Conservation (phyloP, 2,329 filamentous ascomycete genomes). For the Colletotrichum cuscutae region DNA sequence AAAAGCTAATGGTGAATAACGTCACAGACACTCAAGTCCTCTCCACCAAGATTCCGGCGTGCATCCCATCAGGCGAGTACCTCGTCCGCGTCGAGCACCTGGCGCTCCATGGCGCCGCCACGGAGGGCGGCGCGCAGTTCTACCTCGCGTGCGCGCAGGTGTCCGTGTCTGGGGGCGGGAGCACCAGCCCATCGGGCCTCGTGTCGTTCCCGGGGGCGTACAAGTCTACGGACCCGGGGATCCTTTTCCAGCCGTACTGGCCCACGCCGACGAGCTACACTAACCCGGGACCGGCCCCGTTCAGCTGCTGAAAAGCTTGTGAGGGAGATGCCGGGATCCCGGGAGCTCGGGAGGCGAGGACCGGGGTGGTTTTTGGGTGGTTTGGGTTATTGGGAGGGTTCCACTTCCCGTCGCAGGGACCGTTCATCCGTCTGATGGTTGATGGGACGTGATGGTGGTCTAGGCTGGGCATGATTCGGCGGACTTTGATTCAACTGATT, state of each 20-base stretch:
- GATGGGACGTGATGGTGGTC: neutral
- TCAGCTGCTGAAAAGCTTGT: slow-evolving; percentile 30
- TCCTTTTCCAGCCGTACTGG: slow-evolving; percentile 56
- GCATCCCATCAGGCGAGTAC: slow-evolving; percentile 52
- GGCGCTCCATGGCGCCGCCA: slow-evolving; percentile 54
- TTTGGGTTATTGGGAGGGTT: neutral
- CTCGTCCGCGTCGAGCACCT: slow-evolving; percentile 61
- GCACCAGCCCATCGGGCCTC: slow-evolving; percentile 44
- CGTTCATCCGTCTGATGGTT: neutral
- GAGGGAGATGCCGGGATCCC: neutral
- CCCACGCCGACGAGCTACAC: slow-evolving; percentile 51
- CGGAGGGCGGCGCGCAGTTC: slow-evolving; percentile 55
- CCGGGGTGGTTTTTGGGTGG: neutral
- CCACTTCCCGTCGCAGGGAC: neutral
- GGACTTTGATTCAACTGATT: neutral
- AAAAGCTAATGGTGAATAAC: neutral
- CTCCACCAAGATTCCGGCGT: slow-evolving; percentile 24
- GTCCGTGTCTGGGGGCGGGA: slow-evolving; percentile 54
- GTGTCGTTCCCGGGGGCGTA: slow-evolving; percentile 56
- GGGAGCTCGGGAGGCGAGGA: neutral
- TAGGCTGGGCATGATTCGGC: no score
- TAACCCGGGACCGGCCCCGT: slow-evolving; percentile 34
- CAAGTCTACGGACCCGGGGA: slow-evolving; percentile 51
- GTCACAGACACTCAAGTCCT: slow-evolving; percentile 7
- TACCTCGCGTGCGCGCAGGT: slow-evolving; percentile 55